Percentiles rank a stretch among this genome's conserved stretches.
phyloP scores from a whole-genome alignment of 495 filamentous ascomycete genomes.

The Lophiotrema nucula region DNA sequence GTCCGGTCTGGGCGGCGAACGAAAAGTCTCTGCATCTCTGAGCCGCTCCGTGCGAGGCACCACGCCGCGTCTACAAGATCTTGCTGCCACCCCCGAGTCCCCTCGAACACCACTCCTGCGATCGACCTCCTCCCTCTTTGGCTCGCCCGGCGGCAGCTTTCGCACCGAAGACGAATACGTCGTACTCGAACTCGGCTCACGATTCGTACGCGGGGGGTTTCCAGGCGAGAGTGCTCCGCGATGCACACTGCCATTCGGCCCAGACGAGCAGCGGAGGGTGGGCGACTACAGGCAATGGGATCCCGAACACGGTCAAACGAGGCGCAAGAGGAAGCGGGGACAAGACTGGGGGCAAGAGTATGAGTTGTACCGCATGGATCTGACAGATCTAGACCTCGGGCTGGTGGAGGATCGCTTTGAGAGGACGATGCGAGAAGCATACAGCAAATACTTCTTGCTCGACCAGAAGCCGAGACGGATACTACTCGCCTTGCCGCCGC shows the following conservation, averaged over 20 bases:
- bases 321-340: constrained; percentile 43
- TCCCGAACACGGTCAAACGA: constrained; percentile 51
- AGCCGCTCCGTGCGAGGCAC: constrained; percentile 14
- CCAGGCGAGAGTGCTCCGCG: constrained; percentile 75
- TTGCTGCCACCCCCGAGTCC: constrained; percentile 34
- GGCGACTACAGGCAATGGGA: constrained; percentile 80
- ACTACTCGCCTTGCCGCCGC: constrained; percentile 69
- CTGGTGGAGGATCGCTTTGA: constrained; percentile 88
- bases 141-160: constrained; percentile 67
- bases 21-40: constrained; percentile 21
- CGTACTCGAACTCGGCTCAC: constrained; percentile 77
- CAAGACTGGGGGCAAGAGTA: constrained; percentile 67
- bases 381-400: constrained; percentile 69
- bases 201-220: constrained; percentile 80
- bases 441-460: constrained; percentile 71
- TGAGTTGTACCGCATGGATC: constrained; percentile 80
- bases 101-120: constrained; percentile 61
- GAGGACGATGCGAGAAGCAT: constrained; percentile 76
- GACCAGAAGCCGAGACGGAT: constrained; percentile 73
- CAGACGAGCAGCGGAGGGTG: constrained; percentile 69
- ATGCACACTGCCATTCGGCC: constrained; percentile 68
- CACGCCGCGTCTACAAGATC: constrained; percentile 28
- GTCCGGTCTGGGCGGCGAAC: constrained; percentile 15
- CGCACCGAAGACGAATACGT: constrained; percentile 80
- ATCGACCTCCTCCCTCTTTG: constrained; percentile 60